Conservation (phyloP, 192 early-diverging fungal genomes). For the Linderina pennispora region DNA sequence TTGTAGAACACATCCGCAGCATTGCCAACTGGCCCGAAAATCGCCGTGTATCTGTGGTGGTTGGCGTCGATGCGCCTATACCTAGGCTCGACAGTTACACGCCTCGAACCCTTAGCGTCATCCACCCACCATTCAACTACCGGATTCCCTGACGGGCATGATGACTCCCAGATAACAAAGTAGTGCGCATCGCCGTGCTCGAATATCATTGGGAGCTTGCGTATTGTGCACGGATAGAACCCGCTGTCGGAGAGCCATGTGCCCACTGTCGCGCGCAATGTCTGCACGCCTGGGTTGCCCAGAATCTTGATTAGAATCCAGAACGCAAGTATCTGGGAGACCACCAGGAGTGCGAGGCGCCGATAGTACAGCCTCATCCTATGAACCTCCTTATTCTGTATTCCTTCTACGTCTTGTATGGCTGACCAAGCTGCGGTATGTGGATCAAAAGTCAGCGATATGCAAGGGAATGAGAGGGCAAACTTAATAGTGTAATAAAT, state of each 20-base stretch:
- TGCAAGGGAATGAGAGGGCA: no score
- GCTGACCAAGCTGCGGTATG: no score
- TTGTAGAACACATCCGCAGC: conserved; percentile 18
- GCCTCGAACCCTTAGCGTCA: not conserved
- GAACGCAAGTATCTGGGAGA: no score
- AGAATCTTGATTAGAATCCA: no score
- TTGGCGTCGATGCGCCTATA: conserved; percentile 17
- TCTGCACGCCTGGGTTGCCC: conserved; percentile 11
- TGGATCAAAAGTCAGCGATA: no score
- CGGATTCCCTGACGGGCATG: conserved; percentile 10
- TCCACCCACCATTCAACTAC: conserved; percentile 35
- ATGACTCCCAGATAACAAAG: conserved; percentile 42
- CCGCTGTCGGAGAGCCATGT: conserved; percentile 17
- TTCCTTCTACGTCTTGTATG: no score
- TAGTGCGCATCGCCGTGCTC: conserved; percentile 34
- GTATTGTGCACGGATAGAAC: conserved; percentile 20
- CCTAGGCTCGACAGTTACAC: conserved; percentile 12
- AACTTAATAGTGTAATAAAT: no score
- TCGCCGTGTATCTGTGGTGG: conserved; percentile 32
- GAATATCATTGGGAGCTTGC: conserved; percentile 30
- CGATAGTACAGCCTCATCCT: no score
- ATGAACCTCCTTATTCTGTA: no score
- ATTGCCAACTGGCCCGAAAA: conserved; percentile 18
- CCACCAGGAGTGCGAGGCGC: no score
- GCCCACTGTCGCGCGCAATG: conserved; percentile 1